Base-by-base conservation (phyloP, 1,284 basidiomycete species). In the Moniliophthora roreri region DNA sequence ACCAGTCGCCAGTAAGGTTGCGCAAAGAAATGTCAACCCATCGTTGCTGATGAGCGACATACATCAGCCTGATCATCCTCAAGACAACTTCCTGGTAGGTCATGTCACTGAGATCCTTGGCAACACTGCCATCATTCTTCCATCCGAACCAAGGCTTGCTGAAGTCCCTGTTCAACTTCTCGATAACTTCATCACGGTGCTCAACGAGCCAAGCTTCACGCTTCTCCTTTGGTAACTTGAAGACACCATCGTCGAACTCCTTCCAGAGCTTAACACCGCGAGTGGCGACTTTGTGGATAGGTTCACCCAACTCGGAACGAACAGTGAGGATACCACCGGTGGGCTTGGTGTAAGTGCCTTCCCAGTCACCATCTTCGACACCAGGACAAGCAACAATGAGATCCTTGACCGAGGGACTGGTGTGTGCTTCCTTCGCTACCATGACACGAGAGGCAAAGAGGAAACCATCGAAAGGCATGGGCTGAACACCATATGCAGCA, bases 391-490 rank as follows among this genome's bases (percentile, higher is more conserved):
- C 90, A 56, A 98, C 89, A 62, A 99, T 98, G 59, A 99, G 81
- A 71, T 98, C 91, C 80, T 99, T 99, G 70, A 99, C 95, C 11
- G 88, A 88, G 4, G 92, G 81, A 63, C 87, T 90, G 0, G 96
- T 98, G 70, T 98, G 95, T 9, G 96, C 94, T 73, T 99, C 96
- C 76, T 95, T 95, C 57, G 96, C 96, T 40, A 97, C 92, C 94
- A 99, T 98, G 69, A 98, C 94, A 58, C 97, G 89, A 64, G 89
- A 93, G 13, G 89, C 97, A 66, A 96, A 97, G 49, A 99, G 80
- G 76, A 97, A 95, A 55, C 95, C 97, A 63, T 98, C 96, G 76
- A 96, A 98, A 1, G 96, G 96, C 97, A 99, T 99, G n/a, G 91
- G 89, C 72, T 98, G 93, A 41, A 89, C 79, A 54, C 85, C 87